Percentiles rank a stretch among this genome's conserved stretches.
phyloP scores from a whole-genome alignment of 176 grass and related monocot species.

The Carex parvula region DNA sequence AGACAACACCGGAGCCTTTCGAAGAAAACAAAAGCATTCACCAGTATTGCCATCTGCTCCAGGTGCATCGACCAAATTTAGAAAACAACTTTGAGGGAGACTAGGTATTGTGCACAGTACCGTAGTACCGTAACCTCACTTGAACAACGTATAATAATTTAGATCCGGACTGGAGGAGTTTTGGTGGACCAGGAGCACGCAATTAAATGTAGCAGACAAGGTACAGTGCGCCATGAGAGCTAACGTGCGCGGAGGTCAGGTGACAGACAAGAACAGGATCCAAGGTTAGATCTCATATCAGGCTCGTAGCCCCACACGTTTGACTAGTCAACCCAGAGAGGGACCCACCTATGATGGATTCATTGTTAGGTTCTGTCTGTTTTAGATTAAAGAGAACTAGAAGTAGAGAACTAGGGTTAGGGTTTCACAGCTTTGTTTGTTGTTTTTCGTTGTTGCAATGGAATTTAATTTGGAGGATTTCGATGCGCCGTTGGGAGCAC shows the following conservation, averaged over 20 bases:
- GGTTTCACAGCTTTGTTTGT: too few species aligned
- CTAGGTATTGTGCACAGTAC: too few species aligned
- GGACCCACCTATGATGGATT: background rate
- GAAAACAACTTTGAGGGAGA: background rate
- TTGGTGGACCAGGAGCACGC: background rate
- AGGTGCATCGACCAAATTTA: background rate
- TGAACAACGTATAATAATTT: background rate
- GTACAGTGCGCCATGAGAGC: background rate
- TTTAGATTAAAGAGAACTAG: too few species aligned
- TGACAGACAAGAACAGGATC: slow-evolving; percentile 11
- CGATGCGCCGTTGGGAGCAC: too few species aligned
- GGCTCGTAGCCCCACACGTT: background rate
- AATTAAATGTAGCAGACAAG: background rate
- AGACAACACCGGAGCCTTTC: background rate
- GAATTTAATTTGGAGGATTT: too few species aligned
- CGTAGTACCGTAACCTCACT: too few species aligned
- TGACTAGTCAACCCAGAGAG: background rate
- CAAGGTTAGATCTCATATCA: slow-evolving; percentile 16
- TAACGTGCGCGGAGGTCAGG: background rate
- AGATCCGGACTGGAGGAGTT: background rate
- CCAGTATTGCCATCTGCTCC: background rate
- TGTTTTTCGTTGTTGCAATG: too few species aligned
- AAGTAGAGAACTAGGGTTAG: too few species aligned
- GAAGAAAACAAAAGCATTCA: background rate
- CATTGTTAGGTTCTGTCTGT: background rate